Evolutionary conservation across 257 asterid genomes (phyloP).

Genomic region (Solanum sparsipilum): DNA sequence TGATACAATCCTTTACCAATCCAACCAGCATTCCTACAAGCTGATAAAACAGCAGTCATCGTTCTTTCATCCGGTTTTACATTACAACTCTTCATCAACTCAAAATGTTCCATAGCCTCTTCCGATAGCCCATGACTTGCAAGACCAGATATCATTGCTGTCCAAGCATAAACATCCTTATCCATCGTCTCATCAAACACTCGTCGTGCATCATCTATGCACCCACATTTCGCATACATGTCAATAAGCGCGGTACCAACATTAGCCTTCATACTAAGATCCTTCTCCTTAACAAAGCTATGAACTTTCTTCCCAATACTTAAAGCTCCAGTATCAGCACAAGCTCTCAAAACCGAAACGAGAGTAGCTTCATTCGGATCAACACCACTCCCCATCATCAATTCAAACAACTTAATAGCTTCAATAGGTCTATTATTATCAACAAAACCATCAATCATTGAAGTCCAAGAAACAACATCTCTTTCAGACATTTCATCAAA

Average conservation of each 20-base stretch:
- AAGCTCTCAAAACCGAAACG: conserved; percentile 15
- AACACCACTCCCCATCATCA: conserved; percentile 5
- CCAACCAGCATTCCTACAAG: conserved; percentile 15
- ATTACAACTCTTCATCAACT: background rate
- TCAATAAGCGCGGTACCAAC: conserved; percentile 15
- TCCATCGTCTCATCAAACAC: conserved; percentile 3
- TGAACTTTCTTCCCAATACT: conserved; percentile 5
- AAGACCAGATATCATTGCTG: conserved; percentile 12
- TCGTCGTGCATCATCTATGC: conserved; percentile 5
- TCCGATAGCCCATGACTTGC: background rate
- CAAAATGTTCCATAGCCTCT: conserved; percentile 8
- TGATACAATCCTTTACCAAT: conserved; percentile 6
- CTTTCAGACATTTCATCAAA: conserved; percentile 19
- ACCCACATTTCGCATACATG: conserved; percentile 12
- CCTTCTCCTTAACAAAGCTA: background rate
- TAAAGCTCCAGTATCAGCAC: conserved; percentile 17
- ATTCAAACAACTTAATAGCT: conserved; percentile 14
- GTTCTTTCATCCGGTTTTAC: conserved; percentile 12
- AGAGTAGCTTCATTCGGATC: conserved; percentile 12
- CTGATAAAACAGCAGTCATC: conserved; percentile 13
- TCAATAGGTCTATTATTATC: conserved; percentile 12
- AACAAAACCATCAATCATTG: conserved; percentile 18
- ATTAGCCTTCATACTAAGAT: background rate
- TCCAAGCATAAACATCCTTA: conserved; percentile 12
- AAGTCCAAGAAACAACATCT: conserved; percentile 26